Evolutionary conservation across 352 stramenopile genomes (phyloP), one percentile per base, ranked within the genome.

Genomic region (Pythium sp.): DNA sequence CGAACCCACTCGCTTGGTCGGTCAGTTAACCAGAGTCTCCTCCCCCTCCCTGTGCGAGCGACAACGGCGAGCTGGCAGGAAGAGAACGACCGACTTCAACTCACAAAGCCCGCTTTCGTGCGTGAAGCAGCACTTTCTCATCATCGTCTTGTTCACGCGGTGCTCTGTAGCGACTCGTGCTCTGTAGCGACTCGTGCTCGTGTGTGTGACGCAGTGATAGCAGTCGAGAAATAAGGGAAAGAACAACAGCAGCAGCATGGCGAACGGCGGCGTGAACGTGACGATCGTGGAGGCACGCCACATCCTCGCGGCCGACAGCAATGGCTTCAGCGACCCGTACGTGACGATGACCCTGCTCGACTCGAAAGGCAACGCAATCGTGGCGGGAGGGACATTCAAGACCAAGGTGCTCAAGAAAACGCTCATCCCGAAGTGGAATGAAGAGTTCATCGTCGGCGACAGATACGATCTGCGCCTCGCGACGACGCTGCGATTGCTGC

Each of bases 271-370:
- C 46, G 76, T 79, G 47, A 71, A 59, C 36, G 77, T 92, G 51
- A 76, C 76, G 66, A 80, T 96, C 68, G 71, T 81, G 15, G 75
- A 88, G 71, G 87, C 87, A 51, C 79, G 80, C 22, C 78, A 75
- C 43, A 84, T 95, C 60, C 72, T 92, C 30, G 84, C 87, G 34
- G 81, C 81, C 28, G 81, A 91, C 65, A 79, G 74, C 66, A 81
- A 82, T 65, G 87, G 87, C 46, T 89, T 77, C 26, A 93, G 84
- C 61, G 80, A 91, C 65, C 79, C 86, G 54, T 94, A 87, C 58
- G 82, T 90, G 66, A 86, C 77, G 3, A 73, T 94, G 68, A 89
- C 73, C 67, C 73, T 92, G 65, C 71, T 92, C n/a, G 80, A 92
- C 65, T 88, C 82, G n/a, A 83, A 77, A 43, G 79, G 73, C 34